These are phyloP conservation scores for Flaveria brownii DNA, from an alignment of 129 eudicot genomes.

Conservation along the genomic window DNA sequence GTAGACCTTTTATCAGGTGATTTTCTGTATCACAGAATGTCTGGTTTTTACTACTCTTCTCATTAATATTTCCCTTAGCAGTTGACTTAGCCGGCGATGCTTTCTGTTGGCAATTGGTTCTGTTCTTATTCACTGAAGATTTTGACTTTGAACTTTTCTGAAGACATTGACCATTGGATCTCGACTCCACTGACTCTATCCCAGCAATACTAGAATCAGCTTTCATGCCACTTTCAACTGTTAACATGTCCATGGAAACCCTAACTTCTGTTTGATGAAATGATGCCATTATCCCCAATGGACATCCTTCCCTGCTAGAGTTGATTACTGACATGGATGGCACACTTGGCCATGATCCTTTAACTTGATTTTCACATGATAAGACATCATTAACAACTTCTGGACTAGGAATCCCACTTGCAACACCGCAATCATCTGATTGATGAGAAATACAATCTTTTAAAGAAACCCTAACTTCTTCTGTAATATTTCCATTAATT, in stretches of 20 bases:
- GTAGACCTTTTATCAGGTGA: conserved; percentile 45
- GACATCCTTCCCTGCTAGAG: conserved; percentile 36
- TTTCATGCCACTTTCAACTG: conserved; percentile 39
- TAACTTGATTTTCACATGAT: conserved; percentile 31
- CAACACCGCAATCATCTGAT: conserved; percentile 32
- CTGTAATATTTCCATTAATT: conserved; percentile 39
- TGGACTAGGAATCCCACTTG: conserved; percentile 45
- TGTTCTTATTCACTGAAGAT: conserved; percentile 28
- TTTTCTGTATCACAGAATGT: conserved; percentile 31
- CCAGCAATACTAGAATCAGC: conserved; percentile 35
- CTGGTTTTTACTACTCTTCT: conserved; percentile 32
- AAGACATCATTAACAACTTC: conserved; percentile 40
- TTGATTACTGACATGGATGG: conserved; percentile 26
- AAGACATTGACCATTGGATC: conserved; percentile 32
- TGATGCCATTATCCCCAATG: conserved; percentile 20
- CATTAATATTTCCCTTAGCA: conserved; percentile 35
- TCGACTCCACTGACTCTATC: conserved; percentile 40
- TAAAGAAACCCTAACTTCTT: conserved; percentile 35
- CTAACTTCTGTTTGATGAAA: conserved; percentile 31
- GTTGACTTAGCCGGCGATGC: conserved; percentile 29
- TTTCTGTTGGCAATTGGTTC: conserved; percentile 34
- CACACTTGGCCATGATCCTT: conserved; percentile 32
- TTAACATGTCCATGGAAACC: conserved; percentile 26
- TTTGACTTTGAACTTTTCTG: conserved; percentile 43
- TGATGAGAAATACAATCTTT: conserved; percentile 41